phyloP scores from a whole-genome alignment of 1,284 basidiomycete species.

The Trichosporon coremiiforme region DNA sequence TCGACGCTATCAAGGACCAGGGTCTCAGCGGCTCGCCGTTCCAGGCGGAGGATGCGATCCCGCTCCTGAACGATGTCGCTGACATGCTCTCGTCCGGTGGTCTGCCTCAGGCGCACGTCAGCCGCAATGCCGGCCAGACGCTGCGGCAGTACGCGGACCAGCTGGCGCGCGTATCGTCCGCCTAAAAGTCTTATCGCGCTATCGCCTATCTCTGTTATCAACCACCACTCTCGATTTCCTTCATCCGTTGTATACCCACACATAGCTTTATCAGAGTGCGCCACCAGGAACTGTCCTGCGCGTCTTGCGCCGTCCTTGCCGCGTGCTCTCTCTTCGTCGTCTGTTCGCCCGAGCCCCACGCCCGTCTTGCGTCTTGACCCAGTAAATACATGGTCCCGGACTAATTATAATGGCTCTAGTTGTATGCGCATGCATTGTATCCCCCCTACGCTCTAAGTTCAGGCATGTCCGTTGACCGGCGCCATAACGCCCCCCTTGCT shows the following conservation, averaged over 20 bases:
- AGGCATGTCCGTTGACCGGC: constrained; percentile 20
- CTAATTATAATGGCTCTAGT: constrained; percentile 12
- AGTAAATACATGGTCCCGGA: not conserved
- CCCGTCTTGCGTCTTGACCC: not conserved
- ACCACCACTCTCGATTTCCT: constrained; percentile 5
- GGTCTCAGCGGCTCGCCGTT: constrained; percentile 23
- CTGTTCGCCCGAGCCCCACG: no score
- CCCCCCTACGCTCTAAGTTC: not conserved
- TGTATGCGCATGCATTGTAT: constrained; percentile 10
- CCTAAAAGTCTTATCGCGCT: not conserved
- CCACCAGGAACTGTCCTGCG: no score
- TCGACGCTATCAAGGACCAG: constrained; percentile 33
- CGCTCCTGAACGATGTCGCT: constrained; percentile 35
- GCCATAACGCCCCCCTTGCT: constrained; percentile 21
- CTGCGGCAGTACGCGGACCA: constrained; percentile 34
- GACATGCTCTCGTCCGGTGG: constrained; percentile 38
- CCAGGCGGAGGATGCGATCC: constrained; percentile 29
- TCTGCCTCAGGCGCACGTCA: constrained; percentile 36
- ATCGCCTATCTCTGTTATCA: no score
- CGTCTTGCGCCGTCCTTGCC: no score
- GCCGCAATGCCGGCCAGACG: constrained; percentile 31
- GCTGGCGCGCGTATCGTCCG: constrained; percentile 21
- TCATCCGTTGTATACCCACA: not conserved
- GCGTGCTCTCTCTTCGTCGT: no score
- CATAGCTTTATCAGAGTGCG: no score